These are phyloP conservation scores for Zizania palustris DNA, from an alignment of 202 grass and related monocot species.

Conservation along the genomic window DNA sequence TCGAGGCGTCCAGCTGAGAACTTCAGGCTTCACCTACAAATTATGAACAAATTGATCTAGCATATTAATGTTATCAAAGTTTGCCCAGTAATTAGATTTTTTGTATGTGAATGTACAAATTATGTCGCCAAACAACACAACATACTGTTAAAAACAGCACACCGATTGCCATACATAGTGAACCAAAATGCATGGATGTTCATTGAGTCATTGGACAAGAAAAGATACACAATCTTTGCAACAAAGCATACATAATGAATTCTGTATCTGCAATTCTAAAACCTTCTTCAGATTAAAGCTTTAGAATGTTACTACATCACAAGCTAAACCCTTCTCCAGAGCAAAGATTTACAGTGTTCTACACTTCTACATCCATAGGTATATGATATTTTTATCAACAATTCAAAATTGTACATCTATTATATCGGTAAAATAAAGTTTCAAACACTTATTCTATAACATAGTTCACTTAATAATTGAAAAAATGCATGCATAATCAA, in stretches of 20 bases:
- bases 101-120: neutral
- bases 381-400: conserved; percentile 8
- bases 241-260: neutral
- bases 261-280: conserved; percentile 2
- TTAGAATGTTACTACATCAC: neutral
- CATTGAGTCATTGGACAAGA: neutral
- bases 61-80: neutral
- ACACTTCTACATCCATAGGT: neutral
- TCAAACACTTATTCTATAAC: neutral
- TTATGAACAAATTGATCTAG: conserved; percentile 16
- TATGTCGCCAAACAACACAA: neutral
- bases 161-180: conserved; percentile 20
- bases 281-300: neutral
- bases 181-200: conserved; percentile 7
- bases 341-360: neutral
- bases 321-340: conserved; percentile 26
- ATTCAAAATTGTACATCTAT: neutral
- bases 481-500: neutral
- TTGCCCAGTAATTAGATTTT: neutral
- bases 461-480: neutral
- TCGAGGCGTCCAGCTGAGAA: conserved; percentile 81
- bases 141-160: conserved; percentile 4
- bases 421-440: neutral
- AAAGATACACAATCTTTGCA: conserved; percentile 8
- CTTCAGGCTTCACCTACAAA: conserved; percentile 84